These are phyloP conservation scores for Globisporangium nodosum DNA, from an alignment of 352 stramenopile species.

Conservation along the genomic window DNA sequence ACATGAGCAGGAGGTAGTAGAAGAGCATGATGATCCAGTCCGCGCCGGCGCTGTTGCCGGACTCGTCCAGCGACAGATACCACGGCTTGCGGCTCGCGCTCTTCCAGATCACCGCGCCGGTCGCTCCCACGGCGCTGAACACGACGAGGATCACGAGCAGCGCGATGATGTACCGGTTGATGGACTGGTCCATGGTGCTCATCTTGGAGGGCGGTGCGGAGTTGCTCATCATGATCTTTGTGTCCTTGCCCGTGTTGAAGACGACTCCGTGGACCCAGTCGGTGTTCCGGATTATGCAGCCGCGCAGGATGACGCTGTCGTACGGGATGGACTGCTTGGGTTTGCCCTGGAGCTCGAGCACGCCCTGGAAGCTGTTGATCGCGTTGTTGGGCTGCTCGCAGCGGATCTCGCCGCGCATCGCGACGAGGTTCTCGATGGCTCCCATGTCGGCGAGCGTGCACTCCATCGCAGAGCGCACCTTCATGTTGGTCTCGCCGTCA, in stretches of 20 bases:
- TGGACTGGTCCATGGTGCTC: conserved; percentile 79
- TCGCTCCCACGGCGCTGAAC: conserved; percentile 57
- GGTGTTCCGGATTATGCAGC: conserved; percentile 91
- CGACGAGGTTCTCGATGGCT: conserved; percentile 28
- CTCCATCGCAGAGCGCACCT: conserved; percentile 81
- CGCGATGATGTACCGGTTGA: conserved; percentile 75
- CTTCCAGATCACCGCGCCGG: conserved; percentile 58
- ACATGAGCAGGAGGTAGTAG: conserved; percentile 94
- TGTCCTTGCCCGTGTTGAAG: conserved; percentile 92
- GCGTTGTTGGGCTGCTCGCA: conserved; percentile 85
- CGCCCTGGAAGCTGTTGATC: conserved; percentile 90
- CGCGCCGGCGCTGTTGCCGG: conserved; percentile 23
- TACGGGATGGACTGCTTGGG: conserved; percentile 66
- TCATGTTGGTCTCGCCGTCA: conserved; percentile 93
- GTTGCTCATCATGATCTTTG: conserved; percentile 91
- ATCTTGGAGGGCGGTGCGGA: conserved; percentile 78
- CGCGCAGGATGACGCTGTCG: conserved; percentile 87
- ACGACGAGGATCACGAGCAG: conserved; percentile 59
- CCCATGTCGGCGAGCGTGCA: conserved; percentile 52
- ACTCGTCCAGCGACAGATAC: conserved; percentile 46
- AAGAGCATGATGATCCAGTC: conserved; percentile 87
- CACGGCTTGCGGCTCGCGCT: conserved; percentile 30
- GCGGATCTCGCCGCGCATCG: conserved; percentile 52
- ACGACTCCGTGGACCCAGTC: conserved; percentile 90
- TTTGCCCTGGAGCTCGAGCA: conserved; percentile 52